Evolutionary conservation across 2,329 filamentous ascomycete genomes (phyloP), one percentile per base, ranked within the genome.

Genomic region (Lasiodiplodia sp.): DNA sequence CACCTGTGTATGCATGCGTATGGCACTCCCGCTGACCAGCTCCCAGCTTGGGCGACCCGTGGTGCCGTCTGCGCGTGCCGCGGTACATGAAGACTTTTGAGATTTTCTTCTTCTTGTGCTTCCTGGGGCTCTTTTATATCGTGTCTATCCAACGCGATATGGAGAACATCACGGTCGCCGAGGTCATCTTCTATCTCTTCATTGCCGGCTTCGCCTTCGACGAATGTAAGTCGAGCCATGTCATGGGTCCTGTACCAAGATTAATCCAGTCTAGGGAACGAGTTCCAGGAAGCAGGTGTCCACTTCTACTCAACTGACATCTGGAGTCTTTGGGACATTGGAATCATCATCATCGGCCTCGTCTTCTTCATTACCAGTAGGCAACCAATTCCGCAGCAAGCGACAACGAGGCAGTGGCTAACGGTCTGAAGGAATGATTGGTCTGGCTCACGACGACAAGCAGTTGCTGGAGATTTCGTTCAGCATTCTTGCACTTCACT

Each of bases 201-300:
- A 91, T 97, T 73, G 89, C 89, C 4, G 91, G 93, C 8, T 97
- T 97, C 81, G 89, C 92, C 49, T 96, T 96, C 75, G 94, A 97
- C 73, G 94, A 94, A 79, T 83, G 67, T 64, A 68, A 55, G 49
- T 53, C 44, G 6, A 16, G 7, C 14, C n/a, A 10, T n/a, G 11
- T 14, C 5, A 21, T 14, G 23, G 31, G 10, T 3, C 16, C 5
- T 51, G 8, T 28, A 18, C 3, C 12, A 38, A 75, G 74, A 21
- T 21, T 77, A 52, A 68, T 76, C 10, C 76, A 68, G 78, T 79
- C 55, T 79, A 78, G 78, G 76, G 51, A 65, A 21, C 52, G 67
- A 64, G 16, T 68, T 64, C 40, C 31, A 37, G 21, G 67, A 65
- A 23, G 66, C 58, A 16, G 53, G 66, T 38, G 66, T 38, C 18